Conservation (phyloP, 495 filamentous ascomycete genomes). For the Tuber brumale region DNA sequence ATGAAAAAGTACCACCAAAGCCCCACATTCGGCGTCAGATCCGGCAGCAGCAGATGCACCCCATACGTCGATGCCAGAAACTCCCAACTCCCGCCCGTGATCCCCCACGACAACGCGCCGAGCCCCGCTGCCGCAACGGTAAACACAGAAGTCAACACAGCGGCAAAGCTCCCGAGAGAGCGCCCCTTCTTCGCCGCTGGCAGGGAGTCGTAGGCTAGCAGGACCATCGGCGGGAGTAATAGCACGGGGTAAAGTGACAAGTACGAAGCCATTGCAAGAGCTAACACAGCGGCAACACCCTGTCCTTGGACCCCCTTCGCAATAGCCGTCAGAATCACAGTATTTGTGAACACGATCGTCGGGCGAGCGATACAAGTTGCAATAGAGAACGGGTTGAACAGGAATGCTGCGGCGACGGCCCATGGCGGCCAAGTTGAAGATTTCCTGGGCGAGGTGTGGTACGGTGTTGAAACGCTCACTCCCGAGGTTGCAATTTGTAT, state of each 20-base stretch:
- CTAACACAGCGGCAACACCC: conserved; percentile 71
- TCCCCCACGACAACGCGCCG: conserved; percentile 62
- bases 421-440: conserved; percentile 69
- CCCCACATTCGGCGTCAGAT: conserved; percentile 89
- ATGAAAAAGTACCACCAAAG: conserved; percentile 99
- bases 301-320: conserved; percentile 72
- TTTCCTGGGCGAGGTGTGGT: conserved; percentile 71
- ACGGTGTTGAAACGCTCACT: conserved; percentile 61
- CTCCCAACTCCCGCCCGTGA: conserved; percentile 73
- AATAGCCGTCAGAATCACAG: conserved; percentile 76
- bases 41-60: conserved; percentile 80
- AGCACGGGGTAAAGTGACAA: conserved; percentile 86
- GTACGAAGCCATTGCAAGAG: conserved; percentile 79
- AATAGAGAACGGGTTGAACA: conserved; percentile 94
- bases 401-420: conserved; percentile 74
- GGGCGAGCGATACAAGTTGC: conserved; percentile 87
- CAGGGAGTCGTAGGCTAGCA: conserved; percentile 67
- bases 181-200: conserved; percentile 3
- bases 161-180: conserved; percentile 46
- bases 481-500: conserved; percentile 76
- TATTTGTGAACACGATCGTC: conserved; percentile 84
- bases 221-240: conserved; percentile 70
- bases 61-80: conserved; percentile 87
- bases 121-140: conserved; percentile 51
- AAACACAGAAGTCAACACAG: conserved; percentile 49